These are phyloP conservation scores for Penicillium olsonii DNA, from an alignment of 2,329 filamentous ascomycete species.

Conservation along the genomic window DNA sequence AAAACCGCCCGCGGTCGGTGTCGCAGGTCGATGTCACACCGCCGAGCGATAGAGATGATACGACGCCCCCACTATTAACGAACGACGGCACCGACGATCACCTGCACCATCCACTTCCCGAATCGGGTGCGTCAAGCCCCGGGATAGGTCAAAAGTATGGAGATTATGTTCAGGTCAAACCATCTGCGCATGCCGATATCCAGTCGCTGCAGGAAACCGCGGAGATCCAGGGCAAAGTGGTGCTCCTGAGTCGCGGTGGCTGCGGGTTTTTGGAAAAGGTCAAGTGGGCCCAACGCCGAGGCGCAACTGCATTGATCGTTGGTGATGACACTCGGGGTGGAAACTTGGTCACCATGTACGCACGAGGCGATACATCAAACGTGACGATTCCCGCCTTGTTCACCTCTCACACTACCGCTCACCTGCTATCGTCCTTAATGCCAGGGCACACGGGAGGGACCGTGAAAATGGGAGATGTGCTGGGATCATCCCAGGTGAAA, in stretches of 20 bases:
- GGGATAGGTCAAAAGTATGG: constrained; percentile 36
- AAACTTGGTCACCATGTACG: constrained; percentile 94
- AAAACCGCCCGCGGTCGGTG: constrained; percentile 26
- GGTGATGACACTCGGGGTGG: constrained; percentile 90
- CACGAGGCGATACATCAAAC: constrained; percentile 93
- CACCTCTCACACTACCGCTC: constrained; percentile 91
- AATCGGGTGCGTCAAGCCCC: constrained; percentile 42
- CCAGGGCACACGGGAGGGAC: constrained; percentile 68
- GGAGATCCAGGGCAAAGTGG: constrained; percentile 91
- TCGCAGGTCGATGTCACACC: constrained; percentile 22
- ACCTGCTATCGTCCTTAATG: constrained; percentile 84
- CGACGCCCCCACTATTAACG: constrained; percentile 30
- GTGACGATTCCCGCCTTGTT: constrained; percentile 93
- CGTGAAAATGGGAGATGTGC: constrained; percentile 61
- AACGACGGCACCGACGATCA: constrained; percentile 85
- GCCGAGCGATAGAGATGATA: constrained; percentile 21
- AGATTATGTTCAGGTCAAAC: constrained; percentile 35
- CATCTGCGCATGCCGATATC: constrained; percentile 75
- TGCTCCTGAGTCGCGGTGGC: constrained; percentile 85
- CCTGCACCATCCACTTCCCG: constrained; percentile 62
- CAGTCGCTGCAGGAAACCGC: constrained; percentile 88
- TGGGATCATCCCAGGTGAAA: constrained; percentile 52
- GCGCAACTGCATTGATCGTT: constrained; percentile 86
- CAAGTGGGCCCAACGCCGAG: constrained; percentile 91
- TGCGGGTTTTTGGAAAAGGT: constrained; percentile 97